Evolutionary conservation across 108 stramenopile genomes (phyloP).

Genomic region (Nannochloropsis granulata): DNA sequence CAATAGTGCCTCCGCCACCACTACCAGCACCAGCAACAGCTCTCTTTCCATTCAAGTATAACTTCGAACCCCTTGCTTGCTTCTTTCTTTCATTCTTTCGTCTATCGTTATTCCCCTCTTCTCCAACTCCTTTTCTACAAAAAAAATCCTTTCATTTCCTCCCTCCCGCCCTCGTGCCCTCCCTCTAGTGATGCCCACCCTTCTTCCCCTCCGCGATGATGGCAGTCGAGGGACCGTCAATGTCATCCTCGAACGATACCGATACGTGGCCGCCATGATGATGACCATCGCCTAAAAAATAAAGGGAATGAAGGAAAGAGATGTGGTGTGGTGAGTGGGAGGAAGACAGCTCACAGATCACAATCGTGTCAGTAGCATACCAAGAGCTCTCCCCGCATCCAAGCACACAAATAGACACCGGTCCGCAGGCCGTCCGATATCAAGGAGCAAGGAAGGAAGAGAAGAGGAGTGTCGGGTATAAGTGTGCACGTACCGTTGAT

Average conservation of each 20-base stretch:
- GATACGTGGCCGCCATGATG: neutral
- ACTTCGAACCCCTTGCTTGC: no score
- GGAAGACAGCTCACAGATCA: neutral
- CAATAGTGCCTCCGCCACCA: no score
- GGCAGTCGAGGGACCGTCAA: neutral
- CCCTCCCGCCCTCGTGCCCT: neutral
- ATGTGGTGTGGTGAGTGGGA: neutral
- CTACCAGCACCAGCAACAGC: no score
- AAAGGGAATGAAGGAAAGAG: neutral
- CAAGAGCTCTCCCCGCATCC: neutral
- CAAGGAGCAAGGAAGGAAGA: no score
- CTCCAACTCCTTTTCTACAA: no score
- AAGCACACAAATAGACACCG: neutral
- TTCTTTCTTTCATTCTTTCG: no score
- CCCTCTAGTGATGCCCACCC: neutral
- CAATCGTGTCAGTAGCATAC: neutral
- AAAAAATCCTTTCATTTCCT: neutral
- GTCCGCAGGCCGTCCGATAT: neutral
- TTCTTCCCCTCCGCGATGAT: neutral
- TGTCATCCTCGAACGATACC: neutral
- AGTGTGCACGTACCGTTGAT: neutral
- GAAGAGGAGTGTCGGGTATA: no score
- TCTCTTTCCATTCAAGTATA: no score
- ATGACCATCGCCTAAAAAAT: neutral
- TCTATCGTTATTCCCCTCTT: no score